These are phyloP conservation scores for Arxiozyma telluris DNA, from an alignment of 1,139 yeast species.

Conservation along the genomic window DNA sequence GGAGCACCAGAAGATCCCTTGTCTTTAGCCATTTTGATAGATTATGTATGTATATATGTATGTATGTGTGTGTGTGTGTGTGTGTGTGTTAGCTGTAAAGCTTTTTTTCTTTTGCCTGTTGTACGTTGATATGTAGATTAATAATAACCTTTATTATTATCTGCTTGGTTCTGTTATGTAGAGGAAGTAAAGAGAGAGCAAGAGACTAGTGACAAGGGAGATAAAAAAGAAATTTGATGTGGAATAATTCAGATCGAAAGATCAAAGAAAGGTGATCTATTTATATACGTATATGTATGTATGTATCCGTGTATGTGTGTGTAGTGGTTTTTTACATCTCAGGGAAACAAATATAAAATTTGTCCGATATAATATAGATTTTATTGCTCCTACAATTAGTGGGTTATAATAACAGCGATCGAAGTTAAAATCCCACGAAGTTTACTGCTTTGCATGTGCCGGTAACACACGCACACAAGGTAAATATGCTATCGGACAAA, in stretches of 20 bases:
- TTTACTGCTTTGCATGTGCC: background rate
- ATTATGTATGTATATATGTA: background rate
- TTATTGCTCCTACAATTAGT: background rate
- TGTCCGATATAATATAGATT: background rate
- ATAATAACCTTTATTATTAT: too few species aligned
- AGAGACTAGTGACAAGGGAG: background rate
- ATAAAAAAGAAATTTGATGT: too few species aligned
- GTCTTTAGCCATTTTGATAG: conserved; percentile 8
- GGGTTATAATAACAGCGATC: background rate
- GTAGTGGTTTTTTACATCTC: too few species aligned
- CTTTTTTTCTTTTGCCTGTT: background rate
- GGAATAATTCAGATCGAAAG: background rate
- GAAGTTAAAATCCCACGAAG: background rate
- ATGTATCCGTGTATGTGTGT: background rate
- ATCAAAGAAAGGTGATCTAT: conserved; percentile 1
- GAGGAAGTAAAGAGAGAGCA: background rate
- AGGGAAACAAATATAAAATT: background rate
- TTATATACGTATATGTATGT: background rate
- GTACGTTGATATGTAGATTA: background rate
- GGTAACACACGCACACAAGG: background rate
- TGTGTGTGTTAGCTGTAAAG: background rate
- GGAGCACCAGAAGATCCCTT: conserved; percentile 38
- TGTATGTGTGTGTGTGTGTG: background rate
- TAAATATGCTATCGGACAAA: background rate
- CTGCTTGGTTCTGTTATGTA: too few species aligned